A percentile compares a stretch with the other conserved stretches of the same genome.
Evolutionary conservation across 2,329 filamentous ascomycete species (phyloP).

Genomic region (Paraphaeosphaeria minitans): DNA sequence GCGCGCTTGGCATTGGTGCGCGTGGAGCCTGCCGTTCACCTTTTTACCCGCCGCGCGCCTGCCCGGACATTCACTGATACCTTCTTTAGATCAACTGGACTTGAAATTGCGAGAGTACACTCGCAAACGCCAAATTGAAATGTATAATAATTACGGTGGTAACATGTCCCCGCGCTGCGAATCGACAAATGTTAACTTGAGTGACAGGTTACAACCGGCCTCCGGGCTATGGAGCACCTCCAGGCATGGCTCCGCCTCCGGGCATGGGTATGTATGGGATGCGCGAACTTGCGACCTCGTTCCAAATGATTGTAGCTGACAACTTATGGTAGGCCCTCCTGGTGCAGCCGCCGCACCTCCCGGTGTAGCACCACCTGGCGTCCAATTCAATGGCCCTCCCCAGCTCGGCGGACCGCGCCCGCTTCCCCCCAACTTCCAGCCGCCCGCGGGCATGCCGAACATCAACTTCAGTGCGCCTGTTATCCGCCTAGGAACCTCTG

Average conservation of each 20-base stretch:
- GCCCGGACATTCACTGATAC: neutral
- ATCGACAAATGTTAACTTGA: constrained; percentile 36
- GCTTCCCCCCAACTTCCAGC: constrained; percentile 83
- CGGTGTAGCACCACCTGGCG: constrained; percentile 78
- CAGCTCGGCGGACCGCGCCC: constrained; percentile 80
- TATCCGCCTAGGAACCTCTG: constrained; percentile 85
- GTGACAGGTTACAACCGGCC: constrained; percentile 72
- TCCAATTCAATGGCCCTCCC: constrained; percentile 73
- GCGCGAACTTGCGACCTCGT: neutral
- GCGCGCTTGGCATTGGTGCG: constrained; percentile 8
- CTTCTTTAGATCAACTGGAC: neutral
- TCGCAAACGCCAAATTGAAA: constrained; percentile 18
- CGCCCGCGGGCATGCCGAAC: constrained; percentile 89
- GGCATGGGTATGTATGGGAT: constrained; percentile 72
- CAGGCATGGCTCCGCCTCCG: constrained; percentile 77
- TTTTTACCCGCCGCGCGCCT: constrained; percentile 1
- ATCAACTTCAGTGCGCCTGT: constrained; percentile 98
- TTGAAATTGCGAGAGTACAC: neutral
- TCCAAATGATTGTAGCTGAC: constrained; percentile 6
- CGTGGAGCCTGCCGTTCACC: constrained; percentile 20
- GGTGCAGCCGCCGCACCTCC: constrained; percentile 70
- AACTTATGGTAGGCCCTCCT: constrained; percentile 64
- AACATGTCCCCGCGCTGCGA: constrained; percentile 10
- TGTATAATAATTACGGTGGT: constrained; percentile 48
- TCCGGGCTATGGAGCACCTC: constrained; percentile 74